Evolutionary conservation across 179 eudicot species (phyloP).

Genomic region (Corrigiola litoralis): DNA sequence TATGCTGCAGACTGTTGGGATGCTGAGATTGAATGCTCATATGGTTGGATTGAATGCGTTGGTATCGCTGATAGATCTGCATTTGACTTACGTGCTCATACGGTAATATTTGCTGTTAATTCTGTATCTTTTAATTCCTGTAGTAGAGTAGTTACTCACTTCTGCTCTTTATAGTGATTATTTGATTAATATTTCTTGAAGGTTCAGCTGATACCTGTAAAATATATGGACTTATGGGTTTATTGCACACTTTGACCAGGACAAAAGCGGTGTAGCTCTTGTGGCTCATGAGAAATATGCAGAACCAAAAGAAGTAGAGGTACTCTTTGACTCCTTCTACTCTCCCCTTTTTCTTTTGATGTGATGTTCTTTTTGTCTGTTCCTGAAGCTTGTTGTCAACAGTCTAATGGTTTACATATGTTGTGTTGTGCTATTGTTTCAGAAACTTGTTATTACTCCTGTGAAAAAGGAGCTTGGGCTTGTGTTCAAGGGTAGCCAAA

Average conservation of each 20-base stretch:
- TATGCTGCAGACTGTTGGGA: slow-evolving; percentile 99
- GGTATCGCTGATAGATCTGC: slow-evolving; percentile 99
- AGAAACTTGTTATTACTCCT: slow-evolving; percentile 84
- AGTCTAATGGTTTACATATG: neutral
- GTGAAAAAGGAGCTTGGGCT: slow-evolving; percentile 89
- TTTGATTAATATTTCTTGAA: neutral
- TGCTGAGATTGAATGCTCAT: slow-evolving; percentile 94
- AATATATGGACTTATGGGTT: neutral
- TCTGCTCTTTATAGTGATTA: neutral
- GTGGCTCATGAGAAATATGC: slow-evolving; percentile 86
- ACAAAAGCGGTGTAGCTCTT: slow-evolving; percentile 73
- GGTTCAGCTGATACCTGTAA: neutral
- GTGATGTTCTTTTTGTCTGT: neutral
- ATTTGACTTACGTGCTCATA: slow-evolving; percentile 82
- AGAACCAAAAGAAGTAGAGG: slow-evolving; percentile 97
- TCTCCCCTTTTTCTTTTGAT: slow-evolving; percentile 5
- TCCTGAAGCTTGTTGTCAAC: neutral
- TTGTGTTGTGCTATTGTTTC: slow-evolving; percentile 17
- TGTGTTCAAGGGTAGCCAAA: slow-evolving; percentile 89
- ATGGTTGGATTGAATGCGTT: slow-evolving; percentile 99
- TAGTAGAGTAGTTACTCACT: neutral
- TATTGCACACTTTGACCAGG: slow-evolving; percentile 31
- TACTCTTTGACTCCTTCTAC: slow-evolving; percentile 4
- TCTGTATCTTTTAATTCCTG: neutral
- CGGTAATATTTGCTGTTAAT: slow-evolving; percentile 36